A percentile compares a stretch with the other conserved stretches of the same genome.
phyloP scores from a whole-genome alignment of 306 rosid species.

The Ammopiptanthus mongolicus region DNA sequence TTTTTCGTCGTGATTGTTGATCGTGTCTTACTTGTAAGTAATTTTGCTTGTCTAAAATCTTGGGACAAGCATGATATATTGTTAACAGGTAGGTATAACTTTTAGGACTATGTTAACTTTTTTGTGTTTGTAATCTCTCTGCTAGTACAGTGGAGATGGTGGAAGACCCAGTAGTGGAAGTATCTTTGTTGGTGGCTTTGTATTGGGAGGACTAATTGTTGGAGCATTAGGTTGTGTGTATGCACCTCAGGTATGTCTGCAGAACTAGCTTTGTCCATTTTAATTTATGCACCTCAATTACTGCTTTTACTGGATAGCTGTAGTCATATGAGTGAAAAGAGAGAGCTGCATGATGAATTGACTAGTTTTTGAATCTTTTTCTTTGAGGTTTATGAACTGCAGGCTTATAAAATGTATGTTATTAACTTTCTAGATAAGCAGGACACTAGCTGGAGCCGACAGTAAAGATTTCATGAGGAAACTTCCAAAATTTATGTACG shows the following conservation, averaged over 20 bases:
- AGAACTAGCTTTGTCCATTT: background rate
- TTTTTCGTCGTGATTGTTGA: background rate
- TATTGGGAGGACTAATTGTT: constrained; percentile 56
- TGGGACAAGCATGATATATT: background rate
- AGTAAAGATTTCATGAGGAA: constrained; percentile 57
- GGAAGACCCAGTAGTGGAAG: constrained; percentile 40
- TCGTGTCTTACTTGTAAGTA: background rate
- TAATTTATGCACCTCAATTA: background rate
- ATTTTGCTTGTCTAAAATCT: background rate
- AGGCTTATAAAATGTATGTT: background rate
- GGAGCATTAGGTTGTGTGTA: constrained; percentile 59
- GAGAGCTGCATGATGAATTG: background rate
- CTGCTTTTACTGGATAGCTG: background rate
- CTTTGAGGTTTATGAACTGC: background rate
- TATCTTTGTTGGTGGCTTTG: constrained; percentile 57
- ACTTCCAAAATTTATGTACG: constrained; percentile 64
- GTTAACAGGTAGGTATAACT: background rate
- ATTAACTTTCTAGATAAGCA: constrained; percentile 38
- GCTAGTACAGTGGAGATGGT: constrained; percentile 39
- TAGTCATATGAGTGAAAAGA: background rate
- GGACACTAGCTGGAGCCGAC: constrained; percentile 51
- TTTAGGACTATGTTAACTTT: background rate
- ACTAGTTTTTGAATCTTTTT: background rate
- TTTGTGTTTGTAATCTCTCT: constrained; percentile 1
- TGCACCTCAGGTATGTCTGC: constrained; percentile 58